These are phyloP conservation scores for Venturia nashicola DNA, from an alignment of 2,329 filamentous ascomycete species.

Conservation along the genomic window DNA sequence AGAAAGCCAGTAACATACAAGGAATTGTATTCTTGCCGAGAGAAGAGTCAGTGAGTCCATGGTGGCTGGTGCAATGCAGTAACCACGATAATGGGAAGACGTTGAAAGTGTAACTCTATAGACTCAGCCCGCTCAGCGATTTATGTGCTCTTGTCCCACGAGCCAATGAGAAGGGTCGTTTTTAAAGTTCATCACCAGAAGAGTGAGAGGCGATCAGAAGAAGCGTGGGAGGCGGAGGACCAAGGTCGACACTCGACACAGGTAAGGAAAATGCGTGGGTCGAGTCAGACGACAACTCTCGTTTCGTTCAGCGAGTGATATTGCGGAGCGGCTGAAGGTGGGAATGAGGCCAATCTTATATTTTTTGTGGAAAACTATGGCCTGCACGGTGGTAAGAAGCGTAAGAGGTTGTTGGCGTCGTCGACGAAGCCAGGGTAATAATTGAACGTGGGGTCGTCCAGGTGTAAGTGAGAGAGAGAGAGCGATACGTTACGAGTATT, in stretches of 20 bases:
- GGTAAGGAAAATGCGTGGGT: not conserved
- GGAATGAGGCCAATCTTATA: not conserved
- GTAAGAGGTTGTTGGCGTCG: not conserved
- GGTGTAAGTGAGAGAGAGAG: not conserved
- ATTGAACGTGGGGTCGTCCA: not conserved
- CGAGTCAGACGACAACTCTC: not conserved
- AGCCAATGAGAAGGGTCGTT: conserved; percentile 30
- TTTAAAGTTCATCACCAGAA: conserved; percentile 27
- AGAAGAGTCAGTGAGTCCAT: conserved; percentile 1
- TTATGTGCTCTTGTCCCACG: conserved; percentile 33
- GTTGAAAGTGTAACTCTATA: not conserved
- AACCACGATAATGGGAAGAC: not conserved
- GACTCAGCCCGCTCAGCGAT: conserved; percentile 17
- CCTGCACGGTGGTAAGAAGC: not conserved
- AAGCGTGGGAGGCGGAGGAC: not conserved
- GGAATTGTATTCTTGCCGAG: not conserved
- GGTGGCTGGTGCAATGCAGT: conserved; percentile 1
- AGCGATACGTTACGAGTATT: too few species aligned
- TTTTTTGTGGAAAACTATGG: not conserved
- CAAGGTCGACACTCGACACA: not conserved
- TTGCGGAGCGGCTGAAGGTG: not conserved
- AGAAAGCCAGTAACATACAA: not conserved
- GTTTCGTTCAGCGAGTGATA: not conserved
- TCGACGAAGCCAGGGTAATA: not conserved
- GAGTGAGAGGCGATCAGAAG: not conserved